These are phyloP conservation scores for Lagerstroemia speciosa DNA, from an alignment of 345 rosid species.

Conservation along the genomic window DNA sequence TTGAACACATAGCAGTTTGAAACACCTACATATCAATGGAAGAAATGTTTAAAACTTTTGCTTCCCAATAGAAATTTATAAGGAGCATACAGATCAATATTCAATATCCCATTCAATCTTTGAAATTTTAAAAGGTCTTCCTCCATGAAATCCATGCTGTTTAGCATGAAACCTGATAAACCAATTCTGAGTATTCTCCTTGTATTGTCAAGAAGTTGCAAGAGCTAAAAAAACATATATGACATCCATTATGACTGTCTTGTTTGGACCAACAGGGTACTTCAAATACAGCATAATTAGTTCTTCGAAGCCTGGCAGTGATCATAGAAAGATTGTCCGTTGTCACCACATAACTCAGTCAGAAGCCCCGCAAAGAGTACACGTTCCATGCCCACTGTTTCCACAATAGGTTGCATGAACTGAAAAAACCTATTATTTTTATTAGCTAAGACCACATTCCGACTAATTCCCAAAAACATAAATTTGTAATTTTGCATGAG, in stretches of 20 bases:
- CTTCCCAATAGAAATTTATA: not conserved
- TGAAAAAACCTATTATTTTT: too few species aligned
- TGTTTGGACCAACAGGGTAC: not conserved
- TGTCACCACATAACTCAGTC: not conserved
- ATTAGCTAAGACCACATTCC: too few species aligned
- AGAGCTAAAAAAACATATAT: not conserved
- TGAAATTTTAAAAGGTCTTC: not conserved
- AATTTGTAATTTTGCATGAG: too few species aligned
- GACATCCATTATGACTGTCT: not conserved
- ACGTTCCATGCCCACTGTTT: not conserved
- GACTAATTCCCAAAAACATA: too few species aligned
- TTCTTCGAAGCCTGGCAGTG: not conserved
- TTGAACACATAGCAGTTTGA: constrained; percentile 79
- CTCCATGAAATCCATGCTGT: not conserved
- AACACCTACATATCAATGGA: constrained; percentile 36
- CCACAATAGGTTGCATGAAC: too few species aligned
- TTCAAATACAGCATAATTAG: not conserved
- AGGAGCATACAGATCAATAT: not conserved
- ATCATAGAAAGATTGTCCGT: not conserved
- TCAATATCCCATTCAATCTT: not conserved
- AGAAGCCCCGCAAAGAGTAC: not conserved
- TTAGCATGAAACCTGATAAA: not conserved
- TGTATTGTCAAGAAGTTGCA: not conserved
- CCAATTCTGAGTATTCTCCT: not conserved
- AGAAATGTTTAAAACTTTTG: not conserved